phyloP scores from a whole-genome alignment of 345 rosid genomes.

The Cardamine occulta region DNA sequence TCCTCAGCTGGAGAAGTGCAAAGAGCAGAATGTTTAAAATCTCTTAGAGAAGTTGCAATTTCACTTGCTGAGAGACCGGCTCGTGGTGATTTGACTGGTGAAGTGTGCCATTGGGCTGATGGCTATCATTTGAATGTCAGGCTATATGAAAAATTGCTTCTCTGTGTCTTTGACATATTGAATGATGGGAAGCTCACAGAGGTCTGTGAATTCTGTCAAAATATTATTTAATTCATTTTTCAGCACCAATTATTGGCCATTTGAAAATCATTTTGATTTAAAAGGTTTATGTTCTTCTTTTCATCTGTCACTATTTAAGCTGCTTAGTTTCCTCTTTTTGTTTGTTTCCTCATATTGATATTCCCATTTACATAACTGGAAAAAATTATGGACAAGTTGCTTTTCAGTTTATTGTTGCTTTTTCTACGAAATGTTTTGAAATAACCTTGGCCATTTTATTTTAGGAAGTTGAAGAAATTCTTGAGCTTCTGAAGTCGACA shows the following conservation, averaged over 20 bases:
- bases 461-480: conserved; percentile 98
- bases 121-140: conserved; percentile 92
- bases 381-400: neutral
- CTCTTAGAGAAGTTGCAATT: conserved; percentile 81
- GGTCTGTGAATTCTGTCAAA: conserved; percentile 55
- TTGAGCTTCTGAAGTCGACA: conserved; percentile 93
- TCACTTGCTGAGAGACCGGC: conserved; percentile 99
- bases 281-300: conserved; percentile 8
- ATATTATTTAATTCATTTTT: conserved; percentile 12
- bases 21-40: conserved; percentile 87
- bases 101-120: conserved; percentile 99
- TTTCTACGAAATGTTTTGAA: neutral
- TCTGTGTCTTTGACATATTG: conserved; percentile 86
- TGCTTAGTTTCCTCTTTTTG: conserved; percentile 8
- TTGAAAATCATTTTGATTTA: conserved; percentile 2
- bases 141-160: conserved; percentile 88
- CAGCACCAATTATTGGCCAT: conserved; percentile 13
- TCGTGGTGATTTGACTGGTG: conserved; percentile 97
- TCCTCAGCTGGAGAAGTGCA: conserved; percentile 88
- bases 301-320: conserved; percentile 22
- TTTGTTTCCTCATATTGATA: neutral
- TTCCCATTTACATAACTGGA: conserved; percentile 12
- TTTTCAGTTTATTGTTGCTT: conserved; percentile 4
- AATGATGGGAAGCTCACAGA: conserved; percentile 96
- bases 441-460: conserved; percentile 21